Conservation (phyloP, 352 stramenopile genomes). For the Pythium scleroteichum region DNA sequence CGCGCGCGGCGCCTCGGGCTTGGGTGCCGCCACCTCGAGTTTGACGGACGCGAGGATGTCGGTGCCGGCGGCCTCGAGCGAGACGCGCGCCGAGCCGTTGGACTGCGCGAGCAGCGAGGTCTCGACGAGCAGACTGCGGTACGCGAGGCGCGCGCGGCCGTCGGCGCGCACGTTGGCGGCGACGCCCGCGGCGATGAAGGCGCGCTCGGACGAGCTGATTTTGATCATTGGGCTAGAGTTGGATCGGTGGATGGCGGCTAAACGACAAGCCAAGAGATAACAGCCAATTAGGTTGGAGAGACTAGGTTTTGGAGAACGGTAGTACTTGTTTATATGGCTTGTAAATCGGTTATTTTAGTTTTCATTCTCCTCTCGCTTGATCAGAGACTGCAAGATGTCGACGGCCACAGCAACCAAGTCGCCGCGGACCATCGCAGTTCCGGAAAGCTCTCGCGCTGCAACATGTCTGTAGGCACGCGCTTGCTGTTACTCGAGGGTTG, state of each 20-base stretch:
- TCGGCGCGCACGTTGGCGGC: slow-evolving; percentile 72
- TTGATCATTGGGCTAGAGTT: too few relatives aligned
- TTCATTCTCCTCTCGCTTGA: too few relatives aligned
- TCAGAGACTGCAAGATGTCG: too few relatives aligned
- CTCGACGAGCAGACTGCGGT: slow-evolving; percentile 63
- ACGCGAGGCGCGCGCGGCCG: slow-evolving; percentile 59
- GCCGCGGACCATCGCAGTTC: too few relatives aligned
- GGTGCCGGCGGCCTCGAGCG: slow-evolving; percentile 59
- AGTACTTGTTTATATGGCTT: too few relatives aligned
- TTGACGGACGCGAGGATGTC: slow-evolving; percentile 82
- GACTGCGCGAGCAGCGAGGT: slow-evolving; percentile 75
- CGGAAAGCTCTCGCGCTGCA: too few relatives aligned
- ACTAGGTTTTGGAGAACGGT: too few relatives aligned
- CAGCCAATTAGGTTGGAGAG: too few relatives aligned
- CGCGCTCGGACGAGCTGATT: slow-evolving; percentile 72
- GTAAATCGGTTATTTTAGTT: too few relatives aligned
- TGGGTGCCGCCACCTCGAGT: slow-evolving; percentile 58
- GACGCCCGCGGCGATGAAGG: slow-evolving; percentile 73
- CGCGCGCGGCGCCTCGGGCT: slow-evolving; percentile 45
- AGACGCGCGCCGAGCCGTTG: slow-evolving; percentile 75
- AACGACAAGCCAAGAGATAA: too few relatives aligned
- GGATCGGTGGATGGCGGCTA: too few relatives aligned
- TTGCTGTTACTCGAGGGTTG: slow-evolving; percentile 13
- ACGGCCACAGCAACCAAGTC: too few relatives aligned
- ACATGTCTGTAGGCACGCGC: slow-evolving; percentile 7